Evolutionary conservation across 306 rosid species (phyloP), one percentile per base, ranked within the genome.

Genomic region (Delonix regia): DNA sequence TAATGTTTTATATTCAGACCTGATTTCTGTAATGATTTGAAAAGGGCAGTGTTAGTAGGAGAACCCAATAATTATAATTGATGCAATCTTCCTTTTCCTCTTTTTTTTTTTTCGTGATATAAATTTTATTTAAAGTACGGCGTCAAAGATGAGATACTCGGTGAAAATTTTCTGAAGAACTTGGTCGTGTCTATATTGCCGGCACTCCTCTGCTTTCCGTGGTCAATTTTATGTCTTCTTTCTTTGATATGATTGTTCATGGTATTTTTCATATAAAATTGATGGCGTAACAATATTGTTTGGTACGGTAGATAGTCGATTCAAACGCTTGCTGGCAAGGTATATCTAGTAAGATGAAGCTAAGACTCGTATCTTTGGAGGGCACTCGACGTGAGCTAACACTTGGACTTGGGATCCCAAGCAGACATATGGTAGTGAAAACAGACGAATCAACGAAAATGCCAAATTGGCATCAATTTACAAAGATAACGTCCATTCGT

Each of bases 21-120:
- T 75, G 44, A 76, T 63, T 27, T 86, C 63, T 79, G 71, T 61
- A 52, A 68, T 88, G 85, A 76, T 79, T 60, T 85, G 87, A 61
- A 75, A 86, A 62, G 75, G 77, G 69, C 75, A 74, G 65, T 80
- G 49, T 88, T 83, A 82, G 71, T 75, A 83, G 70, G 52, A 36
- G 76, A 53, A 79, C 78, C 73, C 73, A 69, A 73, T 76, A 81
- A 84, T 81, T 78, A 52, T 75, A 57, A 51, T 12, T 61, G 48
- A 49, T 73, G 85, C 83, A 66, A 77, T 61, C 65, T 72, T 84
- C 34, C 28, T 57, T 57, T 10, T 24, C 34, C 64, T 13, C 4
- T n/a, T 2, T 4, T 9, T 11, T 0, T n/a, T n/a, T 53, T 48
- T 53, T 18, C 19, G 19, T n/a, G 59, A 52, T n/a, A n/a, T 19